Percentiles rank a stretch among this genome's conserved stretches.
Evolutionary conservation across 257 asterid genomes (phyloP).

Genomic region (Solanum piurae): DNA sequence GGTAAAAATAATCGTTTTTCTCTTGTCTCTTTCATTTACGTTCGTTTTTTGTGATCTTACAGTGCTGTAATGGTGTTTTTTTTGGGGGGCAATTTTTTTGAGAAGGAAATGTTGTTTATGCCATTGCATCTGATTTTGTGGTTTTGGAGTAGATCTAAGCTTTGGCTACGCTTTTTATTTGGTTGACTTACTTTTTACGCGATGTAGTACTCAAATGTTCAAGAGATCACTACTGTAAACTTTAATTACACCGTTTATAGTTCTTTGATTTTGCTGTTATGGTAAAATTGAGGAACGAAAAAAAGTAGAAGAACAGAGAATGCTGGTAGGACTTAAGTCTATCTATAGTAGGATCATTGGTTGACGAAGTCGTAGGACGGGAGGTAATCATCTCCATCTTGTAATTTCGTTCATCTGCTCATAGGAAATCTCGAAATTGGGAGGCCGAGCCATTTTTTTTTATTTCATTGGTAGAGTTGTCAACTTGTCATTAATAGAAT

Average conservation of each 20-base stretch:
- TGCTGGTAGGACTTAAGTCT: neutral
- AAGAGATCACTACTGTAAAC: neutral
- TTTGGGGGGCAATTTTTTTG: neutral
- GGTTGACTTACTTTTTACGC: neutral
- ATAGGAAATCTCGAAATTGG: neutral
- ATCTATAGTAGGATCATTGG: neutral
- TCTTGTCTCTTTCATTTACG: neutral
- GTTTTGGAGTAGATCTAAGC: slow-evolving; percentile 2
- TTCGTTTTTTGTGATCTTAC: neutral
- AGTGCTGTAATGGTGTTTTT: neutral
- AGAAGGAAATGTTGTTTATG: neutral
- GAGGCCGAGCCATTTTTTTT: neutral
- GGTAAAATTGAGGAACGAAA: neutral
- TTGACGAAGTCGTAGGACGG: neutral
- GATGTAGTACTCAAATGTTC: neutral
- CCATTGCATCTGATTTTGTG: neutral
- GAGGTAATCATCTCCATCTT: neutral
- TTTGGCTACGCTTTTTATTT: neutral
- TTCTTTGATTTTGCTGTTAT: neutral
- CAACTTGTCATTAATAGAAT: neutral
- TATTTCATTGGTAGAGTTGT: neutral
- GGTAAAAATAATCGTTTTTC: neutral
- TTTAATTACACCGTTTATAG: neutral
- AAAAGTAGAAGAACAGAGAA: neutral
- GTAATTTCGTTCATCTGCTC: neutral